Evolutionary conservation across 1,139 yeast genomes (phyloP).

Genomic region (Kurtzmaniella natalensis): DNA sequence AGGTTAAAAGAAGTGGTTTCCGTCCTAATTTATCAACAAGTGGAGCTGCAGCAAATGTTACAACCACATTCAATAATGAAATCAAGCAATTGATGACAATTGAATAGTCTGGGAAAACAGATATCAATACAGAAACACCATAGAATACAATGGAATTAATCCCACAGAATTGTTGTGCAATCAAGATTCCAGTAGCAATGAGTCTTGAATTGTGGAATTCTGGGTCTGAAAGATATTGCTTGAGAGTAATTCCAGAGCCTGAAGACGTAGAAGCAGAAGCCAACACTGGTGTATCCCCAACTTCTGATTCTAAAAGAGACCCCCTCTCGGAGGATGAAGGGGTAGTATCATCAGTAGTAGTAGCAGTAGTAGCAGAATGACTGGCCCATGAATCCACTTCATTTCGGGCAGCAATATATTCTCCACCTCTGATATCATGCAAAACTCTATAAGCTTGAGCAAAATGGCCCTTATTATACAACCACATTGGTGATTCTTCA

Average conservation of each 20-base stretch:
- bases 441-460: constrained; percentile 32
- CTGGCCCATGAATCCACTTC: constrained; percentile 38
- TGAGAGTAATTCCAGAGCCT: constrained; percentile 18
- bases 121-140: constrained; percentile 77
- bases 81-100: constrained; percentile 69
- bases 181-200: constrained; percentile 69
- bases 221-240: constrained; percentile 46
- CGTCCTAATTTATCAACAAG: constrained; percentile 75
- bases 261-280: constrained; percentile 5
- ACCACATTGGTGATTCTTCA: constrained; percentile 88
- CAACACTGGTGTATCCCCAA: too few relatives aligned
- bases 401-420: constrained; percentile 28
- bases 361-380: constrained; percentile 7
- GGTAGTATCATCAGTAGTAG: constrained; percentile 3
- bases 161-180: constrained; percentile 91
- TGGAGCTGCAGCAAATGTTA: constrained; percentile 70
- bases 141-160: constrained; percentile 88
- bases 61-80: constrained; percentile 64
- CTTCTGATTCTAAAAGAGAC: constrained; percentile 15
- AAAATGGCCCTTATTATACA: constrained; percentile 34
- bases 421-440: constrained; percentile 40
- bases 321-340: constrained; percentile 4
- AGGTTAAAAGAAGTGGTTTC: constrained; percentile 60
- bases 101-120: constrained; percentile 66
- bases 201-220: constrained; percentile 54